Conservation (phyloP, 129 eudicot species). For the Ambrosia artemisiifolia region DNA sequence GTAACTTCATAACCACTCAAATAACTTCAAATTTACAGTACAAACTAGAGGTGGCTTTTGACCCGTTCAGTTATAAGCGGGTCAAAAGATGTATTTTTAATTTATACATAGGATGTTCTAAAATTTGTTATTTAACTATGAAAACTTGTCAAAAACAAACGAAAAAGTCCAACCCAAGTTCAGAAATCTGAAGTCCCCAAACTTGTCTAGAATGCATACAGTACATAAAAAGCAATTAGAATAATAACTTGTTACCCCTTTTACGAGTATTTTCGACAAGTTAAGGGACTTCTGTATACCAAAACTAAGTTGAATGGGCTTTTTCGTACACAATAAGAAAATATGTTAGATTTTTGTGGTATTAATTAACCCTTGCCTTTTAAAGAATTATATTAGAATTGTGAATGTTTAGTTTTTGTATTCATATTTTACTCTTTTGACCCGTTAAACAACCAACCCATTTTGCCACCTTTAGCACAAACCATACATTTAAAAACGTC, state of each 20-base stretch:
- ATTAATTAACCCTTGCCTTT: background rate
- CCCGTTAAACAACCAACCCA: background rate
- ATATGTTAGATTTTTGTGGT: background rate
- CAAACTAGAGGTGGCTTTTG: background rate
- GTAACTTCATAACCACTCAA: constrained; percentile 3
- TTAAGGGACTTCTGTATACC: no score
- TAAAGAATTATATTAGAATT: background rate
- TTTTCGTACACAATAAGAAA: background rate
- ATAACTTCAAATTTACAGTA: background rate
- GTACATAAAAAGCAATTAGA: no score
- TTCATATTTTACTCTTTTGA: background rate
- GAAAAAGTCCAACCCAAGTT: no score
- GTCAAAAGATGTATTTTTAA: no score
- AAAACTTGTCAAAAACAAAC: no score
- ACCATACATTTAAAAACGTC: background rate
- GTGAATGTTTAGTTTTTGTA: background rate
- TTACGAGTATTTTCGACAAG: no score
- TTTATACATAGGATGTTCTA: no score
- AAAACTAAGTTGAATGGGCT: no score
- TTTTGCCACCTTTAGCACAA: background rate
- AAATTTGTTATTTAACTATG: no score
- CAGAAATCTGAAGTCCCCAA: no score
- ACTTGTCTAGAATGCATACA: no score
- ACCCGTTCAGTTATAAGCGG: background rate
- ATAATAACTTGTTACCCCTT: no score